These are phyloP conservation scores for Aspergillus arachidicola DNA, from an alignment of 2,329 filamentous ascomycete genomes.

Conservation along the genomic window DNA sequence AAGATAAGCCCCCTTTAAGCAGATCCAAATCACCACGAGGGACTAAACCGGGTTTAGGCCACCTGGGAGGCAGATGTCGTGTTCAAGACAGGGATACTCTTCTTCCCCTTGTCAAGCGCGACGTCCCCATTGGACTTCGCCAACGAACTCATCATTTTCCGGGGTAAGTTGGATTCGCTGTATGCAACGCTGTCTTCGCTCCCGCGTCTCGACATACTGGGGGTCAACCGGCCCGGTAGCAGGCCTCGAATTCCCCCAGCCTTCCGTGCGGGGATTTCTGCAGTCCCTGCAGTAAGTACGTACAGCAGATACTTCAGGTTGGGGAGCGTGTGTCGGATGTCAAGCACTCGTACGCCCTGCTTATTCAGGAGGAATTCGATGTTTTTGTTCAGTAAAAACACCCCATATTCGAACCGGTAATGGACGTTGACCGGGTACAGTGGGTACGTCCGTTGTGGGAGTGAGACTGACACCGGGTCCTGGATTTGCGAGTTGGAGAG, in stretches of 20 bases:
- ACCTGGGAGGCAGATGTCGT: conserved; percentile 24
- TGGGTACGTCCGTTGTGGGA: conserved; percentile 72
- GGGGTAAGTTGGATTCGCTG: conserved; percentile 31
- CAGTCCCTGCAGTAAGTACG: conserved; percentile 78
- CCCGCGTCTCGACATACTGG: conserved; percentile 40
- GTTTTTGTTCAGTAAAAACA: conserved; percentile 95
- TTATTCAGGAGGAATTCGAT: conserved; percentile 71
- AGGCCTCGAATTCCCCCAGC: conserved; percentile 56
- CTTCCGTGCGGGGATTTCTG: conserved; percentile 60
- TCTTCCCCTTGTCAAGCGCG: conserved; percentile 24
- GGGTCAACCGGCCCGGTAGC: conserved; percentile 38
- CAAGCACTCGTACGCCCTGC: conserved; percentile 77
- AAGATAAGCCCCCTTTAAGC: not conserved
- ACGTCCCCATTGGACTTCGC: conserved; percentile 31
- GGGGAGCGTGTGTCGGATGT: conserved; percentile 87
- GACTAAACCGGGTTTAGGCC: conserved; percentile 11
- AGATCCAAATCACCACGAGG: not conserved
- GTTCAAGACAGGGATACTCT: conserved; percentile 12
- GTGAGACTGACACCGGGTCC: conserved; percentile 66
- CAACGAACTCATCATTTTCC: conserved; percentile 27
- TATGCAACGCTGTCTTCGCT: conserved; percentile 45
- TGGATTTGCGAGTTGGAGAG: conserved; percentile 75
- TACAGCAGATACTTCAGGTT: conserved; percentile 94
- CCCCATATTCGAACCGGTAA: conserved; percentile 93
- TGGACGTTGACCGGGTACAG: conserved; percentile 74